Conservation (phyloP, 2,329 filamentous ascomycete species). For the Nigrospora sphaerica region DNA sequence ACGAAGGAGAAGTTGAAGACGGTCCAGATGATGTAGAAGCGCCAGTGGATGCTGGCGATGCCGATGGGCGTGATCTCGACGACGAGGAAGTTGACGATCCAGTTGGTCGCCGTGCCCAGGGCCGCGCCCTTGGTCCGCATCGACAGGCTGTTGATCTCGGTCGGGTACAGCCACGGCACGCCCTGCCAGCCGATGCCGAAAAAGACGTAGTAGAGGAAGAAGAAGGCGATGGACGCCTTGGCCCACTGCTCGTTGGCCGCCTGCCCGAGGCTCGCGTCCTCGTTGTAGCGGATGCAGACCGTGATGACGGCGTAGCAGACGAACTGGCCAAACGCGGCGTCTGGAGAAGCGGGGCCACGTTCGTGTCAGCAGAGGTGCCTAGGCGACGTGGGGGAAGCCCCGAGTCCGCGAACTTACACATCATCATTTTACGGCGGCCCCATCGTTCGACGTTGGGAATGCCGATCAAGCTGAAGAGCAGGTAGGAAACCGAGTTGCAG, state of each 20-base stretch:
- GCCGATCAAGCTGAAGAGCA: constrained; percentile 17
- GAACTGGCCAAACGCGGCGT: constrained; percentile 41
- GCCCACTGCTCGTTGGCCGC: constrained; percentile 5
- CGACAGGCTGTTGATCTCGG: constrained; percentile 36
- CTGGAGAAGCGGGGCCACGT: constrained; percentile 1
- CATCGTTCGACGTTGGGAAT: constrained; percentile 25
- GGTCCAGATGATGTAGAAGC: constrained; percentile 43
- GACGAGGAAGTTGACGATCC: constrained; percentile 25
- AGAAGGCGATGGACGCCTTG: constrained; percentile 35
- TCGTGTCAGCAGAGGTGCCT: not conserved
- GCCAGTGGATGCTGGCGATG: constrained; percentile 36
- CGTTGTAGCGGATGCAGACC: constrained; percentile 10
- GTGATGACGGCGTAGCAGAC: constrained; percentile 34
- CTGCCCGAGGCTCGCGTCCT: constrained; percentile 1
- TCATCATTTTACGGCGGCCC: constrained; percentile 50
- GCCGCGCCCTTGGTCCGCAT: constrained; percentile 26
- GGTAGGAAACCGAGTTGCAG: constrained; percentile 28
- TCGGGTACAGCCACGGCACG: constrained; percentile 36
- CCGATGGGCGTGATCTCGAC: constrained; percentile 25
- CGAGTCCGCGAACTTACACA: constrained; percentile 25
- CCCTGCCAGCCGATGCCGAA: constrained; percentile 43
- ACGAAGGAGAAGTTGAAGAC: constrained; percentile 34
- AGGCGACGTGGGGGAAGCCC: not conserved
- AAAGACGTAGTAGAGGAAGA: constrained; percentile 48
- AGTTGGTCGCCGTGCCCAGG: constrained; percentile 24